These are phyloP conservation scores for Croton laevigatus DNA, from an alignment of 441 rosid genomes.

Conservation along the genomic window DNA sequence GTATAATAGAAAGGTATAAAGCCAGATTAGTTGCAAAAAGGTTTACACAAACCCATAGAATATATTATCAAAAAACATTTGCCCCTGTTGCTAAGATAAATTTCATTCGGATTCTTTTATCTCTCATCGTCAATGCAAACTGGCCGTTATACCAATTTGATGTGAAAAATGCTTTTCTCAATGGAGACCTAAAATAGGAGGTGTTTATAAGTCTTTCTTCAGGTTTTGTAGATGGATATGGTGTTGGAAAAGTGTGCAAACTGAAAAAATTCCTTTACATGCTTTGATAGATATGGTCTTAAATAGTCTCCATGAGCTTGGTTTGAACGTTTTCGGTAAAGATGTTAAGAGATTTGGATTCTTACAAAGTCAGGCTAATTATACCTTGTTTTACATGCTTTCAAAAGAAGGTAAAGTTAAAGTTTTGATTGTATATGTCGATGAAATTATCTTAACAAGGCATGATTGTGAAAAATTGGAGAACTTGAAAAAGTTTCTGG, in stretches of 20 bases:
- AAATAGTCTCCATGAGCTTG: constrained; percentile 12
- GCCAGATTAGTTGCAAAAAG: no score
- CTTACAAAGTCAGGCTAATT: not conserved
- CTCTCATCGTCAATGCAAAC: no score
- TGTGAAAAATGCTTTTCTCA: no score
- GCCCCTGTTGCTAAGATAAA: no score
- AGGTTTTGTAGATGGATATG: not conserved
- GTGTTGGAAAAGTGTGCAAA: constrained; percentile 3
- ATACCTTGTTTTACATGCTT: not conserved
- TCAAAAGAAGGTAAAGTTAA: not conserved
- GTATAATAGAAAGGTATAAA: no score
- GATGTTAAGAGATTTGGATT: not conserved
- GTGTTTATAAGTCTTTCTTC: not conserved
- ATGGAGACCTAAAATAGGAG: not conserved
- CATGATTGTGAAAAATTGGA: not conserved
- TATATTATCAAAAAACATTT: no score
- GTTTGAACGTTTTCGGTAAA: constrained; percentile 17
- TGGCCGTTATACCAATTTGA: no score
- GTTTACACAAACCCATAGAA: no score
- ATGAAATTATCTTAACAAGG: not conserved
- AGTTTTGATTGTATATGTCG: not conserved
- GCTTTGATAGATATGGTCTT: no score
- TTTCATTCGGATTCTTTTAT: no score
- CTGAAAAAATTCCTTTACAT: not conserved
- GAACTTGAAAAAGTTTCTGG: not conserved